Conservation (phyloP, 495 filamentous ascomycete species). For the Daldinia grandis region DNA sequence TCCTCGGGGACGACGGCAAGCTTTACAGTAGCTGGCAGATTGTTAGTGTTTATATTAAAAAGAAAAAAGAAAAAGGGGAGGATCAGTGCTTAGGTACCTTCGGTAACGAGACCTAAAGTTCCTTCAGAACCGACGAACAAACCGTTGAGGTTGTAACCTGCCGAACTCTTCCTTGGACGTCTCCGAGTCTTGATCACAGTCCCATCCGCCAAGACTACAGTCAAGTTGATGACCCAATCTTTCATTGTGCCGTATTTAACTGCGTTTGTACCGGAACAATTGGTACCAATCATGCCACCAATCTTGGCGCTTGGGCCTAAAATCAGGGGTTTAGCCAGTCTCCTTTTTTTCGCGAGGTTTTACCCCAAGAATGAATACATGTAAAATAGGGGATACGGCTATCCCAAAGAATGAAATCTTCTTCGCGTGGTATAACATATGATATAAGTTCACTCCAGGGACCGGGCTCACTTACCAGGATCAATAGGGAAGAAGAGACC, state of each 20-base stretch:
- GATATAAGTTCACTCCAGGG: conserved; percentile 36
- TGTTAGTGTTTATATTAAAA: background rate
- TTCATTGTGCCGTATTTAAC: conserved; percentile 87
- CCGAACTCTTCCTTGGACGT: conserved; percentile 78
- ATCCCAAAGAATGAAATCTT: background rate
- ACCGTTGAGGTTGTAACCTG: conserved; percentile 81
- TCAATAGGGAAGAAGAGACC: conserved; percentile 93
- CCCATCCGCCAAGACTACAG: conserved; percentile 80
- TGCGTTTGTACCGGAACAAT: conserved; percentile 82
- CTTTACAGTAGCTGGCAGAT: conserved; percentile 67
- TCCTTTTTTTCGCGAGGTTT: background rate
- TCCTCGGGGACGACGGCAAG: conserved; percentile 77
- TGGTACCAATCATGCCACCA: conserved; percentile 81
- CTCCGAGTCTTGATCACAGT: conserved; percentile 79
- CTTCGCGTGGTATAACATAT: conserved; percentile 15
- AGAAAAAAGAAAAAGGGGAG: background rate
- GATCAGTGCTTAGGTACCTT: conserved; percentile 48
- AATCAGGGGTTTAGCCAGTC: conserved; percentile 29
- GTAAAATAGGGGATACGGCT: background rate
- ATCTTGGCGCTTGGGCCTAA: conserved; percentile 69
- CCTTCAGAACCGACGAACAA: conserved; percentile 82
- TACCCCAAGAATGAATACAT: background rate
- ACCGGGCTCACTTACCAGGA: conserved; percentile 62
- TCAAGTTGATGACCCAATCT: conserved; percentile 85
- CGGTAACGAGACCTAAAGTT: conserved; percentile 79